phyloP scores from a whole-genome alignment of 2,329 filamentous ascomycete genomes.

The Diaporthe amygdali region DNA sequence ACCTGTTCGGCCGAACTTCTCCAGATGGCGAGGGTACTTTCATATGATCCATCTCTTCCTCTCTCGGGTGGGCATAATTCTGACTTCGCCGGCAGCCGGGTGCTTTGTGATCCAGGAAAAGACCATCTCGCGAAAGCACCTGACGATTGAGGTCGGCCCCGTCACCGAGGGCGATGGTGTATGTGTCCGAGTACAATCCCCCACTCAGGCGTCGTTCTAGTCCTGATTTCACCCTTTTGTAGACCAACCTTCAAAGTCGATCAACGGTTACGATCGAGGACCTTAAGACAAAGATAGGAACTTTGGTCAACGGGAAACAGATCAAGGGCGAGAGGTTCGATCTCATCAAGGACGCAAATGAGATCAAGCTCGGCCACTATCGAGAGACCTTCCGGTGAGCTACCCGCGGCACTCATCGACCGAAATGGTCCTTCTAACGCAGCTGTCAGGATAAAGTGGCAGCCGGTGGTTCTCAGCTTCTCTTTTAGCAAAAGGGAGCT shows the following conservation, averaged over 20 bases:
- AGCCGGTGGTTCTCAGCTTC: slow-evolving; percentile 81
- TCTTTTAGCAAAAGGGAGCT: slow-evolving; percentile 75
- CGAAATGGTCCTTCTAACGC: not conserved
- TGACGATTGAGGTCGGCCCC: slow-evolving; percentile 74
- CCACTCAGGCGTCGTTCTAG: not conserved
- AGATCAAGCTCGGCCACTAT: slow-evolving; percentile 75
- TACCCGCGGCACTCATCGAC: not conserved
- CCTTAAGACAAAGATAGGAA: slow-evolving; percentile 83
- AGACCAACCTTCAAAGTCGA: slow-evolving; percentile 68
- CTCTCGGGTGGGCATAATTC: not conserved
- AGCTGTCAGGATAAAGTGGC: slow-evolving; percentile 72
- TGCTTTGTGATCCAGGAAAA: slow-evolving; percentile 76
- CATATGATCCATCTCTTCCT: slow-evolving; percentile 19
- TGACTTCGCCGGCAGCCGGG: slow-evolving; percentile 53
- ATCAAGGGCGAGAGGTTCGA: slow-evolving; percentile 67
- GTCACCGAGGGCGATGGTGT: slow-evolving; percentile 73
- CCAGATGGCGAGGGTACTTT: slow-evolving; percentile 56
- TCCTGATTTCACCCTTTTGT: not conserved
- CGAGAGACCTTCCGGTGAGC: slow-evolving; percentile 64
- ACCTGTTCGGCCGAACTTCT: slow-evolving; percentile 82
- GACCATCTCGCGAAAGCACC: slow-evolving; percentile 86
- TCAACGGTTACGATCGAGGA: slow-evolving; percentile 79
- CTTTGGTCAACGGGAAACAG: slow-evolving; percentile 74
- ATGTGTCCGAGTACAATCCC: slow-evolving; percentile 35
- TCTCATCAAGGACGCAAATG: slow-evolving; percentile 63